A percentile compares a stretch with the other conserved stretches of the same genome.
Conservation (phyloP, 2,329 filamentous ascomycete species). For the Diaporthe humulicola region DNA sequence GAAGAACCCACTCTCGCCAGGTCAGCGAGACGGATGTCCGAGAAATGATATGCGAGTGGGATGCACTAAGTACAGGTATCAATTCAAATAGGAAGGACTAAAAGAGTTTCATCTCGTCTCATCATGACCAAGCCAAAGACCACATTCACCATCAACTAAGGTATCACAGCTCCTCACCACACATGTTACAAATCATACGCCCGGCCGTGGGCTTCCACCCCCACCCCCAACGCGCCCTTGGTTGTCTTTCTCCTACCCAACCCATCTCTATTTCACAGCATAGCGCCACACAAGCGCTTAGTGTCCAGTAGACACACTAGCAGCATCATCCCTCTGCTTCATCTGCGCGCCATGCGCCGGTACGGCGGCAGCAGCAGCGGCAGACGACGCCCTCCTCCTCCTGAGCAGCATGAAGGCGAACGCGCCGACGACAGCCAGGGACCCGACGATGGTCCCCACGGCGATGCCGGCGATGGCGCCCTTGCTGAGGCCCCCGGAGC, state of each 20-base stretch:
- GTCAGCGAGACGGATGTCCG: background rate
- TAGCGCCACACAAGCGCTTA: accelerated
- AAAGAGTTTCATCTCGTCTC: background rate
- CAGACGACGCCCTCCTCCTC: constrained; percentile 29
- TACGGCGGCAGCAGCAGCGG: background rate
- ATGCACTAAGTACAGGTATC: too few relatives aligned
- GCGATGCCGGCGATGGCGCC: constrained; percentile 55
- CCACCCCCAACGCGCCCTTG: background rate
- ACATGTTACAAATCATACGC: too few relatives aligned
- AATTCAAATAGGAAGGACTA: background rate
- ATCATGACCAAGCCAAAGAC: background rate
- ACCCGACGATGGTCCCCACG: constrained; percentile 51
- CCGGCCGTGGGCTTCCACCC: too few relatives aligned
- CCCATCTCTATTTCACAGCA: background rate
- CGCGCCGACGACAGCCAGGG: constrained; percentile 46
- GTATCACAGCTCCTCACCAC: background rate
- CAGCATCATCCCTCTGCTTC: constrained; percentile 22
- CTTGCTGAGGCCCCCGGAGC: constrained; percentile 45
- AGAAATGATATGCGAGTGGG: too few relatives aligned
- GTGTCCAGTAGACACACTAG: constrained; percentile 23
- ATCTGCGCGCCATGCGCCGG: background rate
- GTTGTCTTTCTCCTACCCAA: background rate
- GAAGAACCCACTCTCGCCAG: background rate
- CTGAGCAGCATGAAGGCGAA: constrained; percentile 48
- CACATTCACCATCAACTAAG: background rate